A percentile compares a stretch with the other conserved stretches of the same genome.
These are phyloP conservation scores for Leishmania mexicana DNA, from an alignment of 208 protist species.

Conservation along the genomic window DNA sequence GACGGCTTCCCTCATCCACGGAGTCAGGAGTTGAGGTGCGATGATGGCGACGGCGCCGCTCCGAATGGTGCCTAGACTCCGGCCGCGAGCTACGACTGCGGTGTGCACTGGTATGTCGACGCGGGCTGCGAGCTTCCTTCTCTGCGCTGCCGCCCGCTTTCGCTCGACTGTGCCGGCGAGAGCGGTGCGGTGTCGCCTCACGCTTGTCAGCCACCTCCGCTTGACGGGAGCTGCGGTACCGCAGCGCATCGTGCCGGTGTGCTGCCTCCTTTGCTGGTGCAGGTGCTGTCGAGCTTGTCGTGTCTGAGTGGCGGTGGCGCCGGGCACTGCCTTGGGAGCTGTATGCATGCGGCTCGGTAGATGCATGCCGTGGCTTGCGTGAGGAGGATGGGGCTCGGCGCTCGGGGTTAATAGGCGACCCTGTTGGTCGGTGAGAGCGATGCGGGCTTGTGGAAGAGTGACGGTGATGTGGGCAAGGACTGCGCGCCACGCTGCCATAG, in stretches of 20 bases:
- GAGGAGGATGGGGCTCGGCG: constrained; percentile 17
- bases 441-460: constrained; percentile 7
- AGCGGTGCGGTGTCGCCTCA: constrained; percentile 12
- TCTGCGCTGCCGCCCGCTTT: background rate
- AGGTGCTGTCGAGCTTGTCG: background rate
- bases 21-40: constrained; percentile 5
- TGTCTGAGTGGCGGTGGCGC: constrained; percentile 14
- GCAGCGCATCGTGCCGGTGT: constrained; percentile 30
- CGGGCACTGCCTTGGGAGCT: constrained; percentile 19
- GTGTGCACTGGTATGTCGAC: constrained; percentile 19
- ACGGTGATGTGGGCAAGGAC: constrained; percentile 11
- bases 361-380: constrained; percentile 9
- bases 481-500: constrained; percentile 23
- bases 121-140: constrained; percentile 9
- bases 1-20: constrained; percentile 12
- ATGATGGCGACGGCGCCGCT: constrained; percentile 13
- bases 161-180: constrained; percentile 10
- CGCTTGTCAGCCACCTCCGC: constrained; percentile 1
- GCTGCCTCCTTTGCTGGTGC: constrained; percentile 14
- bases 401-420: constrained; percentile 24
- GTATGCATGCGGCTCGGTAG: constrained; percentile 10
- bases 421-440: constrained; percentile 15
- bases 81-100: constrained; percentile 19
- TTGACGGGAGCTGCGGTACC: constrained; percentile 19
- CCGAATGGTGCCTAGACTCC: constrained; percentile 20